Conservation (phyloP, 2,329 filamentous ascomycete species). For the Colletotrichum phormii region DNA sequence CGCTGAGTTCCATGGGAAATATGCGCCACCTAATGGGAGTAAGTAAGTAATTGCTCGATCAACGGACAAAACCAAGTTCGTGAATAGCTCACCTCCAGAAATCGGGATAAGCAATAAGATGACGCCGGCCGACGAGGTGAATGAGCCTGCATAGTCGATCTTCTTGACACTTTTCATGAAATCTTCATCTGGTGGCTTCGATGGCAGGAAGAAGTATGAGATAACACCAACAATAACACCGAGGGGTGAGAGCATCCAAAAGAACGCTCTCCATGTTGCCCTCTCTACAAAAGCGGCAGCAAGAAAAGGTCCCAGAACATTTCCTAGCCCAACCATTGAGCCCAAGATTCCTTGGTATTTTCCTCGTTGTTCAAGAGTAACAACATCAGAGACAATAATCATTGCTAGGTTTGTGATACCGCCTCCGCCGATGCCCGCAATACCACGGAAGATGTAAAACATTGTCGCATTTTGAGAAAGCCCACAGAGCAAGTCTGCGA, state of each 20-base stretch:
- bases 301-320: slow-evolving; percentile 56
- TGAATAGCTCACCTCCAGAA: slow-evolving; percentile 58
- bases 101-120: slow-evolving; percentile 73
- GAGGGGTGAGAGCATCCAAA: slow-evolving; percentile 63
- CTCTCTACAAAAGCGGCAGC: slow-evolving; percentile 51
- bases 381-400: slow-evolving; percentile 72
- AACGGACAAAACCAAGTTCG: neutral
- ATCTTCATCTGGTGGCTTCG: slow-evolving; percentile 59
- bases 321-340: slow-evolving; percentile 53
- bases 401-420: slow-evolving; percentile 69
- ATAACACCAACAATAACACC: slow-evolving; percentile 57
- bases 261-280: slow-evolving; percentile 56
- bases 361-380: slow-evolving; percentile 68
- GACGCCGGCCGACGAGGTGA: slow-evolving; percentile 65
- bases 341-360: slow-evolving; percentile 62
- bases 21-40: slow-evolving; percentile 39
- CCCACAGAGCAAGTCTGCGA: slow-evolving; percentile 70
- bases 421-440: slow-evolving; percentile 72
- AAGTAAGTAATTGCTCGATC: neutral
- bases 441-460: slow-evolving; percentile 70
- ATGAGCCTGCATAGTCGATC: slow-evolving; percentile 69
- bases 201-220: slow-evolving; percentile 61
- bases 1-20: slow-evolving; percentile 43
- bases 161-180: slow-evolving; percentile 61
- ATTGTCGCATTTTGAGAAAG: slow-evolving; percentile 65